Conservation (phyloP, 1,139 yeast species). For the Geotrichum histeridarum region DNA sequence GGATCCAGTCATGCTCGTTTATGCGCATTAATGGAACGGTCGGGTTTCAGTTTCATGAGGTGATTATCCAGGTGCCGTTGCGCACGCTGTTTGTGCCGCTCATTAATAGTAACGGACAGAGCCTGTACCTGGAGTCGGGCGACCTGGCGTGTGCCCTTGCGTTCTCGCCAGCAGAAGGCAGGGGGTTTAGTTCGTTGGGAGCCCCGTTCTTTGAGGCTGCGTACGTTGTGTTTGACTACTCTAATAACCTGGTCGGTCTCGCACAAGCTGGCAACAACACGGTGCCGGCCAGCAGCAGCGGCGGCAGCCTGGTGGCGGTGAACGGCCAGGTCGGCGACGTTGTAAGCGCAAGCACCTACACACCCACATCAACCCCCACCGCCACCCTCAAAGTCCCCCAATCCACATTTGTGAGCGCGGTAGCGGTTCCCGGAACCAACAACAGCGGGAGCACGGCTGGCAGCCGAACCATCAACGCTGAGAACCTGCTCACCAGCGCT, state of each 20-base stretch:
- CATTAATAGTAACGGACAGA: constrained; percentile 28
- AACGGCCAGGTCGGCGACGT: constrained; percentile 6
- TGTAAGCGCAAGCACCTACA: constrained; percentile 10
- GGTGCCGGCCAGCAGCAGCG: not conserved
- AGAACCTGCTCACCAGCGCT: not conserved
- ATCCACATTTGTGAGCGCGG: not conserved
- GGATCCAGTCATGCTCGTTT: constrained; percentile 64
- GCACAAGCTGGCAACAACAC: constrained; percentile 41
- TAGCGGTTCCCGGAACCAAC: no score
- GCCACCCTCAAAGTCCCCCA: constrained; percentile 6
- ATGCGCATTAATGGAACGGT: constrained; percentile 51
- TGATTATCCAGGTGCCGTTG: constrained; percentile 52
- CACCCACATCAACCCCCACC: constrained; percentile 16
- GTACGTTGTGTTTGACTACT: constrained; percentile 66
- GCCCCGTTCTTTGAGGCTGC: constrained; percentile 52
- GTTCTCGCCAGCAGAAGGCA: constrained; percentile 47
- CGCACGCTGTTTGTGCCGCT: constrained; percentile 47
- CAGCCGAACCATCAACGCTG: not conserved
- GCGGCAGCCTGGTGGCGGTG: not conserved
- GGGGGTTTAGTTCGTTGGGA: constrained; percentile 60
- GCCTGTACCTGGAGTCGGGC: constrained; percentile 47
- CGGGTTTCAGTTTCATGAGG: constrained; percentile 51
- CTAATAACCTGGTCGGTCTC: constrained; percentile 52
- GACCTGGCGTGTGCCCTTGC: constrained; percentile 56
- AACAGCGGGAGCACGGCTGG: no score